Evolutionary conservation across 179 eudicot species (phyloP), one percentile per base, ranked within the genome.

Genomic region (Nepenthes alata): DNA sequence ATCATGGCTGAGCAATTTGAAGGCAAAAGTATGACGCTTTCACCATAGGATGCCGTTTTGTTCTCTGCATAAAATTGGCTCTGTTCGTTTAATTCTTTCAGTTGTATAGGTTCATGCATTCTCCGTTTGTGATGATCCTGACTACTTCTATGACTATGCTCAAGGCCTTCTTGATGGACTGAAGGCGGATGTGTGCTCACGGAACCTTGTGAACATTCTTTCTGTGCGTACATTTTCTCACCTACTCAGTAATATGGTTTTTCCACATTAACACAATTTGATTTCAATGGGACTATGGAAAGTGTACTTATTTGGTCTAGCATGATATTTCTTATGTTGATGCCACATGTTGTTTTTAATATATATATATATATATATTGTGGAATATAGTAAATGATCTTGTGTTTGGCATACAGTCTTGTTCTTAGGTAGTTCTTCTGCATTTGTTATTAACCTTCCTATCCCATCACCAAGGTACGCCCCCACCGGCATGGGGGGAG

Each of bases 101-200:
- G 70, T 37, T 70, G 6, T 65, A 45, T 74, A 94, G 99, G 97
- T 94, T 60, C 87, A 73, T 74, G 95, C 94, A 39, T 94, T 67
- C 68, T 78, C 91, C 53, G 97, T 94, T 57, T 90, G 95, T 78
- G 99, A 94, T 54, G 83, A 83, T 66, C 99, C 99, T 37, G 86
- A 87, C 66, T 94, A 90, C 82, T 94, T 94, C 78, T 85, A 87
- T 70, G 87, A 79, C 44, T 82, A 63, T 69, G 75, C 63, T 60
- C 88, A 87, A 79, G 79, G 76, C 63, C 84, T 87, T 53, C 77
- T 85, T 55, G 86, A 82, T 65, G 90, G 88, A 62, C 81, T 87
- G 35, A 60, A 72, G 52, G 95, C 88, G 1, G 81, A 80, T 55
- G 79, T 79, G 47, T 72, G 62, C 59, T 72, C 95, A 61, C 88